phyloP scores from a whole-genome alignment of 2,329 filamentous ascomycete genomes.

The Penicillium sp. region DNA sequence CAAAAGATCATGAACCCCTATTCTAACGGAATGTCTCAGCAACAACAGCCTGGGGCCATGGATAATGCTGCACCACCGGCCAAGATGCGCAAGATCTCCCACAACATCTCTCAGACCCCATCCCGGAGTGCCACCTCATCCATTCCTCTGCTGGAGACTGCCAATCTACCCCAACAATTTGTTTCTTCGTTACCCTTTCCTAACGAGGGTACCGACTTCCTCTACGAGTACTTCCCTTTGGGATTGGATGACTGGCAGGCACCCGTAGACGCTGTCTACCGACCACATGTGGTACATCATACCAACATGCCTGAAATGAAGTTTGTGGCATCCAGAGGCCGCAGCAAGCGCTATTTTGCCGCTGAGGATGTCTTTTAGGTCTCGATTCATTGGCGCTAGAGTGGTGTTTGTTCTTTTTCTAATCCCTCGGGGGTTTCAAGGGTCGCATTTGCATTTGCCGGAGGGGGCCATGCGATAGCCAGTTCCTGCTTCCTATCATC shows the following conservation, averaged over 20 bases:
- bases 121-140: conserved; percentile 33
- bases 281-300: conserved; percentile 92
- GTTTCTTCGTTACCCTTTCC: conserved; percentile 53
- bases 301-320: conserved; percentile 70
- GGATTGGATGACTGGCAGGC: conserved; percentile 90
- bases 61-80: conserved; percentile 35
- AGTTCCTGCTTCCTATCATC: background rate
- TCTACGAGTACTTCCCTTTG: conserved; percentile 94
- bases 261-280: conserved; percentile 84
- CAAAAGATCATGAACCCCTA: conserved; percentile 24
- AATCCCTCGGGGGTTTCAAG: background rate
- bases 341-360: conserved; percentile 71
- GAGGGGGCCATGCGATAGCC: conserved; percentile 4
- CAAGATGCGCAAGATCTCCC: conserved; percentile 41
- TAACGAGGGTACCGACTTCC: conserved; percentile 73
- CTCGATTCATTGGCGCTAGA: conserved; percentile 4
- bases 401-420: conserved; percentile 1
- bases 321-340: conserved; percentile 64
- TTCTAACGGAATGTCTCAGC: conserved; percentile 27
- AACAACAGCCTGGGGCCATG: conserved; percentile 22
- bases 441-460: conserved; percentile 22
- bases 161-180: conserved; percentile 47
- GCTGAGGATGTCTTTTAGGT: conserved; percentile 54
- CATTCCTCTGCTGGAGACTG: conserved; percentile 32
- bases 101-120: conserved; percentile 28